Evolutionary conservation across 257 asterid species (phyloP).

Genomic region (Ballota nigra): DNA sequence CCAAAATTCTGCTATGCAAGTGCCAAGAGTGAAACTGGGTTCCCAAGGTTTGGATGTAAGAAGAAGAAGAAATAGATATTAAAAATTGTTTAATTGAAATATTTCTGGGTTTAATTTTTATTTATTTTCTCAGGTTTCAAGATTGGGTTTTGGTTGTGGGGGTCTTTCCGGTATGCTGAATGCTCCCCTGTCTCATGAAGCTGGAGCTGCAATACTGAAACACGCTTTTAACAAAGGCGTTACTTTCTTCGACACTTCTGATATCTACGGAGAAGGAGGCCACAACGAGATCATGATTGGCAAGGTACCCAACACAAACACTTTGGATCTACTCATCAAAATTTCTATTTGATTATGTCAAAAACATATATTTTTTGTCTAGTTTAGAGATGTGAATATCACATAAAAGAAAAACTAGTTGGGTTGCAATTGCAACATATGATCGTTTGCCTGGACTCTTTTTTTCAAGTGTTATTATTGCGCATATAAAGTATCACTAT

Average conservation of each 20-base stretch:
- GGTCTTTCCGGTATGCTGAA: constrained; percentile 50
- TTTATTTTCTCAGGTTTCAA: constrained; percentile 37
- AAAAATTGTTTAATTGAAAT: neutral
- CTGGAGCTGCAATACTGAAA: constrained; percentile 35
- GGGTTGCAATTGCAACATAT: too few species aligned
- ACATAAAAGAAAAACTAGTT: too few species aligned
- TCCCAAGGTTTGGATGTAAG: constrained; percentile 61
- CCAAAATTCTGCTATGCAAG: constrained; percentile 25
- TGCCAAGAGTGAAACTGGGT: constrained; percentile 55
- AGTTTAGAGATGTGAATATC: too few species aligned
- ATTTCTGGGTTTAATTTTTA: neutral
- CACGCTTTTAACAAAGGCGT: constrained; percentile 48
- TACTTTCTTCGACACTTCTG: constrained; percentile 54
- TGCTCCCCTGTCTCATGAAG: constrained; percentile 50
- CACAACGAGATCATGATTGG: constrained; percentile 54
- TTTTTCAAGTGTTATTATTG: too few species aligned
- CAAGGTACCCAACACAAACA: constrained; percentile 40
- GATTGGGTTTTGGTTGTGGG: constrained; percentile 51
- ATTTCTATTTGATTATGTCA: too few species aligned
- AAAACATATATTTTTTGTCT: too few species aligned
- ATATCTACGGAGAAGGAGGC: constrained; percentile 32
- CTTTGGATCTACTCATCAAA: neutral
- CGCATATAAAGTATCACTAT: too few species aligned
- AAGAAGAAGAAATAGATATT: neutral
- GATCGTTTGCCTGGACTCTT: too few species aligned